These are phyloP conservation scores for Sugiyamaella qingdaonensis DNA, from an alignment of 805 yeast species.

Conservation along the genomic window DNA sequence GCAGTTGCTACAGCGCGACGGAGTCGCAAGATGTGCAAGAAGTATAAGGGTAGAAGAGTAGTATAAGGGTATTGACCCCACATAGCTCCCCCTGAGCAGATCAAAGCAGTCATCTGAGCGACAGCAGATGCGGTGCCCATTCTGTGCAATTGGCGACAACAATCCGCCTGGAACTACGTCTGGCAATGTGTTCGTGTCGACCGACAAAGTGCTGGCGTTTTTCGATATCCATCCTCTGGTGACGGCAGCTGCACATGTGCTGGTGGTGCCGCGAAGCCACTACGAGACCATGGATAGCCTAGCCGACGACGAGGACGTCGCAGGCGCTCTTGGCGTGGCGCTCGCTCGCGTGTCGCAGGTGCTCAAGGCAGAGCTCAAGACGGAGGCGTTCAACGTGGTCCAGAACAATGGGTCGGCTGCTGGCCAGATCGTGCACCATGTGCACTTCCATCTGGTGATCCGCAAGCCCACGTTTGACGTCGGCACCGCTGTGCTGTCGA, in stretches of 20 bases:
- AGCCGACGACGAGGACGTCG: slow-evolving; percentile 20
- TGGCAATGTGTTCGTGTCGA: slow-evolving; percentile 27
- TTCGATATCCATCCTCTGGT: slow-evolving; percentile 38
- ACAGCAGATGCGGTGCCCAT: slow-evolving; percentile 9
- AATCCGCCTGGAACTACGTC: slow-evolving; percentile 20
- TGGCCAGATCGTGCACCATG: slow-evolving; percentile 89
- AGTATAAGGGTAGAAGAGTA: no score
- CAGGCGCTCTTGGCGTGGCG: slow-evolving; percentile 26
- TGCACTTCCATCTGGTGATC: slow-evolving; percentile 90
- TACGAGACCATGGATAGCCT: slow-evolving; percentile 27
- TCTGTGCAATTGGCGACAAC: slow-evolving; percentile 27
- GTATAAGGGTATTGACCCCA: no score
- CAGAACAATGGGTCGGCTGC: slow-evolving; percentile 73
- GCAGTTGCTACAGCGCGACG: no score
- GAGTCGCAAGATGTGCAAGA: no score
- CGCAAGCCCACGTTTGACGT: slow-evolving; percentile 33
- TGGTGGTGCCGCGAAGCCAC: slow-evolving; percentile 35
- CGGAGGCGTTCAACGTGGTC: slow-evolving; percentile 32
- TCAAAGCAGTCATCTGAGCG: not conserved
- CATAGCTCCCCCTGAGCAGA: no score
- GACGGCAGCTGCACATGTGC: slow-evolving; percentile 32
- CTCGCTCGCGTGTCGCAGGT: slow-evolving; percentile 29
- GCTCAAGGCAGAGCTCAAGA: slow-evolving; percentile 19
- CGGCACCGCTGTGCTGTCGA: not conserved
- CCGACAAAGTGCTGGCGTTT: slow-evolving; percentile 32